Evolutionary conservation across 1,139 yeast species (phyloP).

Genomic region (Spathaspora sp.): DNA sequence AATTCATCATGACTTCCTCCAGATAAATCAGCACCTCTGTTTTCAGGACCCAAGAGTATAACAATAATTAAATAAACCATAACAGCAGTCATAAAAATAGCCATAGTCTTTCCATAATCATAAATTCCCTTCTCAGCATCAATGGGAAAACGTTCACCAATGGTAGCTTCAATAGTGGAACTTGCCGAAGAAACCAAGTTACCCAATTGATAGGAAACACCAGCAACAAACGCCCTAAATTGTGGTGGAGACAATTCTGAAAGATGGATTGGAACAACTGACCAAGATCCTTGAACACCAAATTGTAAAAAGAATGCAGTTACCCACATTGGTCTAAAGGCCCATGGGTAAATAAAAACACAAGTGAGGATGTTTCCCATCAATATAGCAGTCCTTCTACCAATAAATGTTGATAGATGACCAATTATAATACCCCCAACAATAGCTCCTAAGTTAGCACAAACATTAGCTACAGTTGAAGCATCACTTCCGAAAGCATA

Average conservation of each 20-base stretch:
- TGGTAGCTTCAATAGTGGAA: slow-evolving; percentile 75
- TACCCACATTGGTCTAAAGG: slow-evolving; percentile 54
- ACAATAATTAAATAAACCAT: slow-evolving; percentile 60
- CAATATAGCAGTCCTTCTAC: slow-evolving; percentile 39
- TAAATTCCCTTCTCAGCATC: slow-evolving; percentile 15
- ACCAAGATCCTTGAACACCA: slow-evolving; percentile 88
- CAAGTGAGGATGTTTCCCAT: slow-evolving; percentile 66
- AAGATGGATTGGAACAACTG: slow-evolving; percentile 76
- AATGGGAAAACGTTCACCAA: slow-evolving; percentile 66
- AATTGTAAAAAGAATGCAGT: slow-evolving; percentile 81
- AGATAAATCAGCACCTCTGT: slow-evolving; percentile 36
- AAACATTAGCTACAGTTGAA: slow-evolving; percentile 37
- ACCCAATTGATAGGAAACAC: slow-evolving; percentile 81
- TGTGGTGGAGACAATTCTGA: slow-evolving; percentile 78
- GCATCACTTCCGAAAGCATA: slow-evolving; percentile 26
- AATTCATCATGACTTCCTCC: slow-evolving; percentile 18
- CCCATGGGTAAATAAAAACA: slow-evolving; percentile 73
- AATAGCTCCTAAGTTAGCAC: slow-evolving; percentile 41
- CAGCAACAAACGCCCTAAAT: slow-evolving; percentile 70
- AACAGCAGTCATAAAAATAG: slow-evolving; percentile 79
- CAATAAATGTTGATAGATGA: slow-evolving; percentile 35
- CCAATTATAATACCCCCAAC: slow-evolving; percentile 37
- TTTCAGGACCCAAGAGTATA: slow-evolving; percentile 73
- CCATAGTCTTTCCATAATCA: slow-evolving; percentile 60
- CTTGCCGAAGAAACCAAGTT: slow-evolving; percentile 82